Conservation (phyloP, 768 basidiomycete species). For the Naganishia vaughanmartiniae region DNA sequence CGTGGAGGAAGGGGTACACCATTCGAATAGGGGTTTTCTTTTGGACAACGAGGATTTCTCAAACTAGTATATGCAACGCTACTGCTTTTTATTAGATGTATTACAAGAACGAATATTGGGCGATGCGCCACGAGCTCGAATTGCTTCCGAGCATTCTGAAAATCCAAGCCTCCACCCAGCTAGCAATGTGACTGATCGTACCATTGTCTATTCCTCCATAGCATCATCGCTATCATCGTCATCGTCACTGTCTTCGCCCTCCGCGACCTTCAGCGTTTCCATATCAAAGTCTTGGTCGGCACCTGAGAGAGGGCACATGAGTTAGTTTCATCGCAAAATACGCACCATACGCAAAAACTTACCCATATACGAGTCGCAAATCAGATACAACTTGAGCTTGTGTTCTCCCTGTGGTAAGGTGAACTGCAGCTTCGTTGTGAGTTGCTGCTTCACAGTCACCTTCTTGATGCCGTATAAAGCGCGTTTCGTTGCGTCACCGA, state of each 20-base stretch:
- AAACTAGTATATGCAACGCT: background rate
- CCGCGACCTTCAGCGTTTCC: constrained; percentile 78
- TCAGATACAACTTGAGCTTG: constrained; percentile 77
- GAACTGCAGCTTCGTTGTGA: constrained; percentile 85
- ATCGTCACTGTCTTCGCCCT: constrained; percentile 83
- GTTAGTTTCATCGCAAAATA: background rate
- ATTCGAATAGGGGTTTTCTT: too few species aligned
- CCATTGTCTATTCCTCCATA: constrained; percentile 42
- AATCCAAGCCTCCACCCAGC: background rate
- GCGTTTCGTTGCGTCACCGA: constrained; percentile 70
- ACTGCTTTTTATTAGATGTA: background rate
- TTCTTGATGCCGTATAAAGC: constrained; percentile 83
- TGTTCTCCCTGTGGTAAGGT: constrained; percentile 80
- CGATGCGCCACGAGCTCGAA: background rate
- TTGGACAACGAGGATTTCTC: too few species aligned
- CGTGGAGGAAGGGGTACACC: too few species aligned
- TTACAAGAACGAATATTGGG: background rate
- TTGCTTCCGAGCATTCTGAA: background rate
- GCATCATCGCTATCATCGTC: constrained; percentile 61
- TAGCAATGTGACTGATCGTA: background rate
- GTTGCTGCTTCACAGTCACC: constrained; percentile 67
- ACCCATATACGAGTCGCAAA: constrained; percentile 84
- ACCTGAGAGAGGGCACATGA: constrained; percentile 45
- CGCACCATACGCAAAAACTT: constrained; percentile 17
- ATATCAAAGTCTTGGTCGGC: constrained; percentile 88